Percentiles rank a stretch among this genome's conserved stretches.
phyloP scores from a whole-genome alignment of 2,329 filamentous ascomycete genomes.

The Ascochyta clinopodiicola region DNA sequence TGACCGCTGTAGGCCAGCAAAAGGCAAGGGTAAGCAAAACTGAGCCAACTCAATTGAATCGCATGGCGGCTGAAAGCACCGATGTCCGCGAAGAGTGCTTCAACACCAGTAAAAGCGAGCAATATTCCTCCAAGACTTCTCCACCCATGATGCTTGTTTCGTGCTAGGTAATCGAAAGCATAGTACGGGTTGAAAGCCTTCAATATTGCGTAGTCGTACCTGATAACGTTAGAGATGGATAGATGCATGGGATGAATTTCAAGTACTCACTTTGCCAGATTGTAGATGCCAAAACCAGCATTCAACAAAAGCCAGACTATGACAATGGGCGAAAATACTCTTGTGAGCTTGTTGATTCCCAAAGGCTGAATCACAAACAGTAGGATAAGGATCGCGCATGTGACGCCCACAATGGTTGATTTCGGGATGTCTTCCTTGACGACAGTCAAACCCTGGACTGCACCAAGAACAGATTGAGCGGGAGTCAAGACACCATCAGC shows the following conservation, averaged over 20 bases:
- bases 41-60: conserved; percentile 76
- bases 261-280: conserved; percentile 30
- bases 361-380: conserved; percentile 71
- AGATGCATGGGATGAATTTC: not conserved
- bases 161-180: conserved; percentile 66
- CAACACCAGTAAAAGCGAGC: conserved; percentile 77
- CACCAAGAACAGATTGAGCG: conserved; percentile 73
- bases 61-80: conserved; percentile 73
- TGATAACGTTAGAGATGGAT: conserved; percentile 22
- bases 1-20: conserved; percentile 74
- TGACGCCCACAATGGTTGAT: conserved; percentile 66
- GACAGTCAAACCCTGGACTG: conserved; percentile 68
- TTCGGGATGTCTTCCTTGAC: conserved; percentile 63
- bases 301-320: conserved; percentile 73
- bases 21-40: conserved; percentile 71
- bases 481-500: conserved; percentile 71
- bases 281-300: conserved; percentile 67
- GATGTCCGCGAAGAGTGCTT: conserved; percentile 78
- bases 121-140: conserved; percentile 72
- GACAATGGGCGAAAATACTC: conserved; percentile 69
- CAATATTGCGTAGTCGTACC: conserved; percentile 58
- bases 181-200: conserved; percentile 63
- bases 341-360: conserved; percentile 67
- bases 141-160: conserved; percentile 68
- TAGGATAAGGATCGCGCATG: conserved; percentile 68